Conservation (phyloP, 225 moss, liverwort and hornwort genomes). For the Physcomitrium patens region DNA sequence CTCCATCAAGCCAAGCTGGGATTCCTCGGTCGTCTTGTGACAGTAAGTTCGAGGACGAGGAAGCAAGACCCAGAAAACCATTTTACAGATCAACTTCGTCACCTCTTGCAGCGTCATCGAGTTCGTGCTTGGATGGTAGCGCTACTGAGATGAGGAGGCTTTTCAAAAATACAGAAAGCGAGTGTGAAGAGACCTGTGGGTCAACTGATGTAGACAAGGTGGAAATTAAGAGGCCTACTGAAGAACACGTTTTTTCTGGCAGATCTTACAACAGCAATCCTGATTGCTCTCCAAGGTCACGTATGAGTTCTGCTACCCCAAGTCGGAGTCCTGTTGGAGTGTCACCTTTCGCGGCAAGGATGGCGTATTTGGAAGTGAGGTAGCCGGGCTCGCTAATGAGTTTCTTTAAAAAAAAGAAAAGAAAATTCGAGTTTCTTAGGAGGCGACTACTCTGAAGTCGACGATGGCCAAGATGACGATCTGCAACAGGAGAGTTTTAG, state of each 20-base stretch:
- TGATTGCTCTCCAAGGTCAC: constrained; percentile 28
- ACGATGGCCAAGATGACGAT: constrained; percentile 12
- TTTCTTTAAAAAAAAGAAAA: neutral
- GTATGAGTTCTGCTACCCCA: neutral
- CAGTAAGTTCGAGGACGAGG: neutral
- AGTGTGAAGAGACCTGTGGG: neutral
- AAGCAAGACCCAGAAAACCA: constrained; percentile 22
- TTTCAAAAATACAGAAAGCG: constrained; percentile 21
- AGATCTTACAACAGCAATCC: constrained; percentile 30
- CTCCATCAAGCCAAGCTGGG: neutral
- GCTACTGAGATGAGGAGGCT: constrained; percentile 5
- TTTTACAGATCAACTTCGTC: constrained; percentile 17
- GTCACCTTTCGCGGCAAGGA: constrained; percentile 44
- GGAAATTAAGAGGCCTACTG: constrained; percentile 28
- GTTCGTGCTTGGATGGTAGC: neutral
- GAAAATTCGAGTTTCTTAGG: too few relatives aligned
- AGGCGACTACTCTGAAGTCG: neutral
- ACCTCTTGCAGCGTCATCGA: constrained; percentile 14
- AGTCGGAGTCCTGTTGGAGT: constrained; percentile 16
- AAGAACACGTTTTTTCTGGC: constrained; percentile 9
- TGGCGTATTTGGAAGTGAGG: constrained; percentile 46
- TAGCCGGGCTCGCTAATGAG: constrained; percentile 37
- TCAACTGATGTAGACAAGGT: constrained; percentile 36
- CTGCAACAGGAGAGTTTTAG: neutral
- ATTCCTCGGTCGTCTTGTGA: constrained; percentile 30